Base-by-base conservation (phyloP, 2,329 filamentous ascomycete genomes). In the Diaporthe sp. region DNA sequence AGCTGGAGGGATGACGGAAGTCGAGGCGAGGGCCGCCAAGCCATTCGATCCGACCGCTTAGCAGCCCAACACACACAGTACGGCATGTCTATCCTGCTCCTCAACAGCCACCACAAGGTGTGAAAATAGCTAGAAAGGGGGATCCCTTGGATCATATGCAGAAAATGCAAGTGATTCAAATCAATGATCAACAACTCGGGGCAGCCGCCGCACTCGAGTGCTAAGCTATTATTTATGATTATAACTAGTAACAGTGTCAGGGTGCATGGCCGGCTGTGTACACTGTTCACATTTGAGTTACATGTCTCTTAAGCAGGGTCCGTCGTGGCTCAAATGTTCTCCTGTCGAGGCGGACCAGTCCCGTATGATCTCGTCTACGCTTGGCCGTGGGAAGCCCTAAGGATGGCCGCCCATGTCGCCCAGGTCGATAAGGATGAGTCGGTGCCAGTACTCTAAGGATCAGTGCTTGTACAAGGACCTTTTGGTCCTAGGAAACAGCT, bases 1-100 rank as follows among this genome's bases (percentile, higher is more conserved):
- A 71, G 55, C 53, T 71, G 55, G 55, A 47, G 55, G 55, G 58
- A 71, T 58, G 69, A 58, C 47, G 47, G 56, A 35, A 63, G 42
- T 50, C 69, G 69, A 71, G 44, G 55, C 39, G 69, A 50, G 51
- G 51, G 35, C 32, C 56, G 55, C 42, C 69, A 63, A 71, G 69
- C 56, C 30, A 50, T 61, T 50, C 25, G 22, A 71, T 39, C 39
- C 53, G n/a, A 9, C 44, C 35, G 69, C 55, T 22, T 71, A 51
- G 42, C 22, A 44, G 68, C 37, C n/a, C 63, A 39, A 37, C n/a
- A 53, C 27, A 25, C 27, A 30, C 63, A 1, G 30, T 37, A n/a
- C n/a, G n/a, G n/a, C n/a, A n/a, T n/a, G 39, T 37, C 6, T 17
- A 10, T 50, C 44, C 30, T 51, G 22, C 13, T 50, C 12, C 59